phyloP scores from a whole-genome alignment of 768 basidiomycete genomes.

The Suillus cothurnatus region DNA sequence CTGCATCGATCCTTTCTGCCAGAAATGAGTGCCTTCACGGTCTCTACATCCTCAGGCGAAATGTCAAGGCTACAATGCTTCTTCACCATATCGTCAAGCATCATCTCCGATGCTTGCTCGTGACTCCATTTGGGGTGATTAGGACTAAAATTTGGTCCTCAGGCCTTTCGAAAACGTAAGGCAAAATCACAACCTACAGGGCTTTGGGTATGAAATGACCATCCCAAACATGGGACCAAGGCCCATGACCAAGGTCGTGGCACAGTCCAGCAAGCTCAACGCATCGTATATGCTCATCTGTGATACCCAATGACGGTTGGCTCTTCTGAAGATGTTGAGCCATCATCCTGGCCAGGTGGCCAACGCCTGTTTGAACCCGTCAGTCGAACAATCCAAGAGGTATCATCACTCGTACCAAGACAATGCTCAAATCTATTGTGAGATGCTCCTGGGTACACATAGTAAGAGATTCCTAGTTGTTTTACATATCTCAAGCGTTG shows the following conservation, averaged over 20 bases:
- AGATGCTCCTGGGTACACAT: conserved; percentile 76
- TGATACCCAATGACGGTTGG: conserved; percentile 67
- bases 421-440: conserved; percentile 87
- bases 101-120: conserved; percentile 80
- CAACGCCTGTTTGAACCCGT: conserved; percentile 56
- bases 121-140: conserved; percentile 57
- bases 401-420: conserved; percentile 51
- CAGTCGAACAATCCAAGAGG: neutral
- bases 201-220: conserved; percentile 66
- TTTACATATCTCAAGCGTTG: conserved; percentile 78
- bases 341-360: conserved; percentile 68
- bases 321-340: conserved; percentile 53
- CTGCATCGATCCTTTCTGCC: conserved; percentile 55
- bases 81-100: conserved; percentile 71
- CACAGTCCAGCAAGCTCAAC: conserved; percentile 82
- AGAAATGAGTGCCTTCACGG: conserved; percentile 80
- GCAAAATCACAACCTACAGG: conserved; percentile 45
- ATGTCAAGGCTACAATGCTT: conserved; percentile 54
- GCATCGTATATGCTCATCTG: conserved; percentile 71
- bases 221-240: conserved; percentile 89
- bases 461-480: conserved; percentile 76
- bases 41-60: conserved; percentile 46
- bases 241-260: conserved; percentile 86
- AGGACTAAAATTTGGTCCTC: neutral
- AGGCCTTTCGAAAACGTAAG: neutral